Base-by-base conservation (phyloP, 768 basidiomycete genomes). In the Lactarius psammicola region DNA sequence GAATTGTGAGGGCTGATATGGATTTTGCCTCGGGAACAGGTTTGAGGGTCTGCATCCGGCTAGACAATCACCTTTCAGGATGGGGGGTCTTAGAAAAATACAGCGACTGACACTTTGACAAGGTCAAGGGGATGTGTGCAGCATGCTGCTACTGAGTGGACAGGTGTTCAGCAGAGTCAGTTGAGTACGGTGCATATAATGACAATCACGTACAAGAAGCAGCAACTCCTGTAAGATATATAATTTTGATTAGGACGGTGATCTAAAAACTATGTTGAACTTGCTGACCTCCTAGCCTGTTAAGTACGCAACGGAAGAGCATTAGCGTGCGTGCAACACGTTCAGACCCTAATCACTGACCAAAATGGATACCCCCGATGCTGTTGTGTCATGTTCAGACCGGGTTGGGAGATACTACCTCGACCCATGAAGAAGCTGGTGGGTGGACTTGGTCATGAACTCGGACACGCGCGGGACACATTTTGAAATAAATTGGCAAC, bases 41-140 rank as follows among this genome's bases (percentile, higher is more conserved):
- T 56, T 78, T 75, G 30, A 87, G 74, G 26, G 92, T 92, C 78
- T 95, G 94, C 84, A 95, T 90, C 68, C 92, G 89, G 66, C 90
- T 91, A 55, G 33, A 51, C n/a, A 26, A 36, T 34, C n/a, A 31
- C 30, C 13, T n/a, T 40, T 51, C 57, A 51, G 56, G 46, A n/a
- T 34, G 51, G 31, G 34, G 59, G 56, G 44, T 36, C 55, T 58
- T 33, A 1, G 17, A 78, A 85, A 66, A 65, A 42, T 26, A 31
- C 26, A 36, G 23, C 23, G 15, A 55, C 60, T 62, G 53, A 90
- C 87, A 93, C 89, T 86, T 94, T 95, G 36, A 90, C 89, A 60
- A 94, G 79, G 76, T 94, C 92, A 62, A 94, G 75, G 44, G 92
- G 92, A 78, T 94, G 92, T 0, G 91, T 94, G 72, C 84, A 87